These are phyloP conservation scores for Sphagnum contortum DNA, from an alignment of 225 moss, liverwort and hornwort species.

Conservation along the genomic window DNA sequence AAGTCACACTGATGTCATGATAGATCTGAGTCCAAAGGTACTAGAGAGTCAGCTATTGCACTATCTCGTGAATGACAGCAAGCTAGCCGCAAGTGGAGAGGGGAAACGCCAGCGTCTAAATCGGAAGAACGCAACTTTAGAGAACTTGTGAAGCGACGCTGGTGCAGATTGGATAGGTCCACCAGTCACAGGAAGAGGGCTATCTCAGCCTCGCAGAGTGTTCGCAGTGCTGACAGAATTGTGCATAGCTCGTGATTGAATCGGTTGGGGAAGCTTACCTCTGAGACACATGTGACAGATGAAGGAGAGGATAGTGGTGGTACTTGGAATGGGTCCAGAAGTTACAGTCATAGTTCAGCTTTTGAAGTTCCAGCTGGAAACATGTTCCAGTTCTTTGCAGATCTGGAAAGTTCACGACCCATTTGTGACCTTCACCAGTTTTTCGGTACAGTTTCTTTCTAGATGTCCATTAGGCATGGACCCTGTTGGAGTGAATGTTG, in stretches of 20 bases:
- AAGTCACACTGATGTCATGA: constrained; percentile 28
- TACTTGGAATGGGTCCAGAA: constrained; percentile 48
- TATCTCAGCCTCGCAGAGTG: constrained; percentile 24
- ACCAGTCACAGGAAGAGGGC: constrained; percentile 38
- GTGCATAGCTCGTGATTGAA: constrained; percentile 29
- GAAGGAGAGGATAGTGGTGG: constrained; percentile 35
- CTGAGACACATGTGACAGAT: constrained; percentile 25
- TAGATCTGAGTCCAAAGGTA: constrained; percentile 26
- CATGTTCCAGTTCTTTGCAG: constrained; percentile 52
- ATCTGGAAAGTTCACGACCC: constrained; percentile 6
- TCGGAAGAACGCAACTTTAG: constrained; percentile 44
- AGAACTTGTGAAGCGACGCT: constrained; percentile 63
- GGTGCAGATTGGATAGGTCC: constrained; percentile 73
- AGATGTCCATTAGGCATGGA: too few species aligned
- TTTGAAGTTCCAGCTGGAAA: constrained; percentile 44
- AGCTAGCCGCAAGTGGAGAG: constrained; percentile 36
- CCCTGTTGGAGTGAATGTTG: too few species aligned
- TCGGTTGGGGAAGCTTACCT: constrained; percentile 28
- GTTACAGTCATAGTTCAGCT: constrained; percentile 41
- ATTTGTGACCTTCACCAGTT: too few species aligned
- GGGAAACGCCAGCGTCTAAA: constrained; percentile 51
- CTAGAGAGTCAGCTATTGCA: constrained; percentile 28
- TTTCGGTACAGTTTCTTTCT: too few species aligned
- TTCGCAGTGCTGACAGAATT: constrained; percentile 52
- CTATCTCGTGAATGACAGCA: constrained; percentile 43